Percentiles rank a stretch among this genome's conserved stretches.
These are phyloP conservation scores for Diplotaxis tenuifolia DNA, from an alignment of 345 rosid genomes.

Conservation along the genomic window DNA sequence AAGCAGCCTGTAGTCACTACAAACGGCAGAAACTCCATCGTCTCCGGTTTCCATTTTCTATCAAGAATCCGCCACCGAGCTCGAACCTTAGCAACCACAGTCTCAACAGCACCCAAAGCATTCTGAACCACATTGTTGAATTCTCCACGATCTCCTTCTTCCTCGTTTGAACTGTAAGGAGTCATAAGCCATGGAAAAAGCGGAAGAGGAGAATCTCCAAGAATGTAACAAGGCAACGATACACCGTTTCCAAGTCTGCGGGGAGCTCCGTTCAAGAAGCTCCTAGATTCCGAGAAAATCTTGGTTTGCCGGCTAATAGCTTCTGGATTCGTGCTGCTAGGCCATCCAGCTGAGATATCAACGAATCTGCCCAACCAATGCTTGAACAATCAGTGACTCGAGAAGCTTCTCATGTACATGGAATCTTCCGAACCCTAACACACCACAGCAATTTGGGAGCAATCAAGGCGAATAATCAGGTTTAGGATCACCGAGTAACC, in stretches of 20 bases:
- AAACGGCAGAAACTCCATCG: slow-evolving; percentile 55
- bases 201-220: slow-evolving; percentile 72
- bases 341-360: slow-evolving; percentile 91
- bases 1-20: slow-evolving; percentile 63
- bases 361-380: slow-evolving; percentile 70
- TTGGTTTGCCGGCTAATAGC: slow-evolving; percentile 49
- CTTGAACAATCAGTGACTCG: slow-evolving; percentile 70
- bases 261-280: slow-evolving; percentile 49
- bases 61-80: slow-evolving; percentile 66
- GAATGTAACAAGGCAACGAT: slow-evolving; percentile 53
- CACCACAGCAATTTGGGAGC: slow-evolving; percentile 77
- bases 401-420: slow-evolving; percentile 46
- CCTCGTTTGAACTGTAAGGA: slow-evolving; percentile 49
- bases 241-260: slow-evolving; percentile 44
- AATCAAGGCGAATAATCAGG: slow-evolving; percentile 53
- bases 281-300: slow-evolving; percentile 43
- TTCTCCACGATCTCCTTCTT: slow-evolving; percentile 44
- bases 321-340: slow-evolving; percentile 46
- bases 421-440: slow-evolving; percentile 60
- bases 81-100: slow-evolving; percentile 51
- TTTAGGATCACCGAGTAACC: slow-evolving; percentile 43
- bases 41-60: slow-evolving; percentile 60
- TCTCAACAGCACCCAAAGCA: slow-evolving; percentile 42
- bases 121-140: slow-evolving; percentile 50
- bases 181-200: slow-evolving; percentile 73